Base-by-base conservation (phyloP, 225 moss, liverwort and hornwort genomes). In the Sphagnum tenellum region DNA sequence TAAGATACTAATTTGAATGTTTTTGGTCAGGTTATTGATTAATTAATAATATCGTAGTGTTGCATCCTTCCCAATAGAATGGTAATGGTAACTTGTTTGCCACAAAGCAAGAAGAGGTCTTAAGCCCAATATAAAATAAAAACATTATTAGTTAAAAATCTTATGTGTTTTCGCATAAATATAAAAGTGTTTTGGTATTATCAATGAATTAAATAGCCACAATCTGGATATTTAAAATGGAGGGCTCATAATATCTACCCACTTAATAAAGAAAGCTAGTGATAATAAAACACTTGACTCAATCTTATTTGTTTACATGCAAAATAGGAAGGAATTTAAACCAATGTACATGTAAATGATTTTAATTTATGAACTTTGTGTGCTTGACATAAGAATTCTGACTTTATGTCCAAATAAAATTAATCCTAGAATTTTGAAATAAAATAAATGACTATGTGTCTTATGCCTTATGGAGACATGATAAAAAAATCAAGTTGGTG, bases 291-390 rank as follows among this genome's bases (percentile, higher is more conserved):
- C 29, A 29, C 1, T 29, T 29, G 1, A 29, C 29, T 29, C 29
- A 61, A 61, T 61, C 44, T 61, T 61, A 61, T 61, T 45, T 61
- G 45, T 5, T 61, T 61, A 3, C 61, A 61, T 61, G 44, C 47
- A 61, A 3, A 13, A 45, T 45, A 7, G 13, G 47, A 47, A 61
- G 61, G 45, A 61, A 1, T 29, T 29, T 29, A 29, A 29, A 29
- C 29, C 1, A 29, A 29, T 29, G 29, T 29, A 5, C 4, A 61
- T 47, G 44, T 59, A 8, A 8, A 59, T 59, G 12, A 59, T 59
- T 59, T 59, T 59, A 5, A 59, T 59, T 59, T 61, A 44, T 61
- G 61, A 45, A 61, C 61, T 61, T 61, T 61, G 47, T 7, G 6
- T 61, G 61, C 3, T 61, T 61, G 44, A 61, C 45, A 61, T 47